Conservation (phyloP, 108 stramenopile genomes). For the Tribonema minus region DNA sequence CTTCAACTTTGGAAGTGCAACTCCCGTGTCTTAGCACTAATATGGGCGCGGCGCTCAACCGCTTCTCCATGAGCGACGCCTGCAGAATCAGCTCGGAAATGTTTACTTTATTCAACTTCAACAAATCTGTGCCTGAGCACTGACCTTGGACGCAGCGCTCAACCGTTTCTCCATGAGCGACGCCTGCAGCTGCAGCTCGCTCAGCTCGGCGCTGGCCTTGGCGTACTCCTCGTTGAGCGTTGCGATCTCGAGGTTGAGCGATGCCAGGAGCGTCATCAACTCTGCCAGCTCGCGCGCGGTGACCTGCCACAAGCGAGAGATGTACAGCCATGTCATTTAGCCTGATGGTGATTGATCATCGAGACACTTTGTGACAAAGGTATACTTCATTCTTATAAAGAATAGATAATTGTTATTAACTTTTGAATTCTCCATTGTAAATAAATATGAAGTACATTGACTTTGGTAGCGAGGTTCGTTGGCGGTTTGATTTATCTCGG, state of each 20-base stretch:
- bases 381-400: no score
- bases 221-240: constrained; percentile 55
- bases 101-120: no score
- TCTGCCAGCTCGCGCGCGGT: constrained; percentile 45
- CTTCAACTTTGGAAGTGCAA: no score
- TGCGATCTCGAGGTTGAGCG: constrained; percentile 52
- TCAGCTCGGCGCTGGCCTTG: constrained; percentile 56
- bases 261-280: constrained; percentile 48
- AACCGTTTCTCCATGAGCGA: constrained; percentile 66
- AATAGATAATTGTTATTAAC: no score
- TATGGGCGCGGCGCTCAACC: constrained; percentile 62
- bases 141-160: constrained; percentile 53
- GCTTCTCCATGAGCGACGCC: constrained; percentile 66
- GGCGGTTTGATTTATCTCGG: no score
- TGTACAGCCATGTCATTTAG: no score
- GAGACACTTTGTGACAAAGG: no score
- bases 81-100: constrained; percentile 57
- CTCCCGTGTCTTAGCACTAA: constrained; percentile 22
- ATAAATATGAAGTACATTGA: no score
- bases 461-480: no score
- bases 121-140: no score
- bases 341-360: no score
- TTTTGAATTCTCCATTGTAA: no score
- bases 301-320: not conserved
- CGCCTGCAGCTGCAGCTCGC: constrained; percentile 59